These are phyloP conservation scores for Ophiosphaerella herpotricha DNA, from an alignment of 2,329 filamentous ascomycete species.

Conservation along the genomic window DNA sequence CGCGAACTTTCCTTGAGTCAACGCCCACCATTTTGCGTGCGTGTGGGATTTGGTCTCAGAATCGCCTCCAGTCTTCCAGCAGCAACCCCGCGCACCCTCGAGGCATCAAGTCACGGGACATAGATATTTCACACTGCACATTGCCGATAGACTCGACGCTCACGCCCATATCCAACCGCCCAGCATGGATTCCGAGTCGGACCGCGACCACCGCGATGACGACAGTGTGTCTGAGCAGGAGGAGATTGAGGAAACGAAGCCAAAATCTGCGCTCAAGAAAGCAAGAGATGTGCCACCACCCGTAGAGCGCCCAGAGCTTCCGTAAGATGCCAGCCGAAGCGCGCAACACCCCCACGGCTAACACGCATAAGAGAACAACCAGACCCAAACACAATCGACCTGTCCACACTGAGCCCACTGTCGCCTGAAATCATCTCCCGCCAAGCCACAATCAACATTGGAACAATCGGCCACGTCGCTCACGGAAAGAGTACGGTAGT, in stretches of 20 bases:
- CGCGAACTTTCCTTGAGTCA: constrained; percentile 37
- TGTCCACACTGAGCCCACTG: constrained; percentile 78
- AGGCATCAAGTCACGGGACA: neutral
- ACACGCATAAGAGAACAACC: constrained; percentile 69
- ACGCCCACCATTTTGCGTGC: constrained; percentile 35
- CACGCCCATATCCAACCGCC: constrained; percentile 13
- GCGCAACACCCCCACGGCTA: constrained; percentile 13
- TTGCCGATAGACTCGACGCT: neutral
- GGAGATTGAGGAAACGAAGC: constrained; percentile 65
- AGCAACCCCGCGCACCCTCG: constrained; percentile 3
- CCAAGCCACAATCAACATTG: constrained; percentile 98
- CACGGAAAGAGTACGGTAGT: constrained; percentile 99
- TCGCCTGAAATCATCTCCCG: constrained; percentile 96
- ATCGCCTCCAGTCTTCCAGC: constrained; percentile 13
- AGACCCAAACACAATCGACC: constrained; percentile 85
- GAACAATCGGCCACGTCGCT: constrained; percentile 97
- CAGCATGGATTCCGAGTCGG: constrained; percentile 50
- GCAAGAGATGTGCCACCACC: constrained; percentile 60
- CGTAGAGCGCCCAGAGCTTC: constrained; percentile 68
- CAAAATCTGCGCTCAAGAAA: constrained; percentile 88
- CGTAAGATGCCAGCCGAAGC: constrained; percentile 46
- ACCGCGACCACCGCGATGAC: constrained; percentile 47
- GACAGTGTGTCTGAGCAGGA: constrained; percentile 71
- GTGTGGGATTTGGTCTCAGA: constrained; percentile 31
- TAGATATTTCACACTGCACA: constrained; percentile 1